Base-by-base conservation (phyloP, 768 basidiomycete genomes). In the Phlegmacium glaucopus region DNA sequence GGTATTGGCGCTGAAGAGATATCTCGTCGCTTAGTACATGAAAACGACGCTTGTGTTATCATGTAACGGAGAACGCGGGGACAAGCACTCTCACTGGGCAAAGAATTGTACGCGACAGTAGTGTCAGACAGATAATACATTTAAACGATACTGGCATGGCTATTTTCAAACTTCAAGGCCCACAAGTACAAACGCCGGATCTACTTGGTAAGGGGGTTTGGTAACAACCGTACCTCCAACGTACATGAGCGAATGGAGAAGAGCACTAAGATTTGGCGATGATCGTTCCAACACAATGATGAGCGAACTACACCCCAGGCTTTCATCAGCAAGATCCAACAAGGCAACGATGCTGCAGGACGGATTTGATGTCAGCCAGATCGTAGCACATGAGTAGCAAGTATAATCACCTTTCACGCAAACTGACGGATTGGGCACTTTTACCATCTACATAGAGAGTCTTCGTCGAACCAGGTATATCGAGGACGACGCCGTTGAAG, bases 201-300 rank as follows among this genome's bases (percentile, higher is more conserved):
- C 80, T 48, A 85, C 80, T 58, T 81, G 73, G 74, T 87, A 89
- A 18, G 80, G 81, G 45, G 88, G 87, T 61, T 82, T 85, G 45
- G 90, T 88, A 43, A 94, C 83, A 44, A 94, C 85, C 42, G 77
- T 80, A 46, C 89, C 92, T 52, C 91, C 91, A 44, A 94, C 88
- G 67, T 94, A 94, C 88, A 94, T 90, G 52, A 94, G 76, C 42
- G 92, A 87, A 61, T 94, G 93, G 30, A 94, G 72, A 47, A 93
- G 72, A 58, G 82, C 80, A 55, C 85, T 79, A 45, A 94, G 75
- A 45, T 77, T 78, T 13, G 81, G 78, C 35, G 83, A 86, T 0
- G 82, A 75, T 56, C 85, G 80, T 64, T 90, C 87, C 46, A 94
- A 72, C 30, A 78, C 85, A 54, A 94, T 90, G 50, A 93, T 77